Base-by-base conservation (phyloP, 2,329 filamentous ascomycete species). In the Verticillium nonalfalfae region DNA sequence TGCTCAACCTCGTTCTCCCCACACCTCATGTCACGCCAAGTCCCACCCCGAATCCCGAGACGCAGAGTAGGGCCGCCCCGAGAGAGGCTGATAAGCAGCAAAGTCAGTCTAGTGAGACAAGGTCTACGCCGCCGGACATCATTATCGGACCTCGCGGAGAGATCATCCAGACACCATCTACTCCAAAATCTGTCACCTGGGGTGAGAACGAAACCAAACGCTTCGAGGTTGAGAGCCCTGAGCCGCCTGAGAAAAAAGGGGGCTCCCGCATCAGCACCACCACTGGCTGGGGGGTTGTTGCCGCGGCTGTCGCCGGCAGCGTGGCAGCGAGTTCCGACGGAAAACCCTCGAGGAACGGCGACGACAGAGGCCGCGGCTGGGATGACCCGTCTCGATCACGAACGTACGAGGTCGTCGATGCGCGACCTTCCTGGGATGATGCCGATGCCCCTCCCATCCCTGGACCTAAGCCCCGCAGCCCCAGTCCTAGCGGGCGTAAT, bases 121-220 rank as follows among this genome's bases (percentile, higher is more conserved):
- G 34, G 35, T 36, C 35, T 36, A 45, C 60, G 4, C 34, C n/a
- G 11, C 60, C 76, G 35, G 75, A 78, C 60, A 70, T 78, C 52
- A 70, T 75, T 7, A 70, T 77, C 59, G 75, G 68, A 40, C 69
- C 78, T 26, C 75, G 72, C 55, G 77, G 76, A 11, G 79, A 83
- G 59, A 69, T 77, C 39, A 69, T 79, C 11, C 72, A 77, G 61
- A 73, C 73, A 59, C 72, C 76, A 31, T 76, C 79, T 36, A 75
- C 75, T 7, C 78, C 83, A 7, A 88, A 87, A 66, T 80, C 75
- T 52, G 86, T 89, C 4, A 86, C 80, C 13, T 89, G 85, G 86
- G 87, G 85, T 11, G 78, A 86, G 63, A 87, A 87, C 64, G 79
- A 86, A 68, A 88, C 82, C 4, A 85, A 88, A 69, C 82, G 85